These are phyloP conservation scores for Lotmaria passim DNA, from an alignment of 208 protist genomes.

Conservation along the genomic window DNA sequence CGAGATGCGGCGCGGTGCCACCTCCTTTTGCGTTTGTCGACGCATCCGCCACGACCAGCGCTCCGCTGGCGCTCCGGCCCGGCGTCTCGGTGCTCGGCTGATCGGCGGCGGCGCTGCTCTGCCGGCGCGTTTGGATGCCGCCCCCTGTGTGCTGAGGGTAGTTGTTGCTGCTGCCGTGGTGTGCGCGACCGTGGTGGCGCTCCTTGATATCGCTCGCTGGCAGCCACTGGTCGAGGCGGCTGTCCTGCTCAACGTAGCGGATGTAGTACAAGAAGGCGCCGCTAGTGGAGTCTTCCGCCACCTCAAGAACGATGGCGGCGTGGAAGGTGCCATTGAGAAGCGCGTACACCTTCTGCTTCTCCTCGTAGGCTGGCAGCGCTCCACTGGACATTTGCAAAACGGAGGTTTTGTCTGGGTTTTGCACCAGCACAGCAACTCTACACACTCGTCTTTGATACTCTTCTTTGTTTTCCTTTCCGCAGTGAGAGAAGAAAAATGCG, in stretches of 20 bases:
- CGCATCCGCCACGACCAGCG: neutral
- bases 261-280: slow-evolving; percentile 82
- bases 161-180: slow-evolving; percentile 37
- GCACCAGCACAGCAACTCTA: neutral
- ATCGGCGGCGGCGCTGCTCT: slow-evolving; percentile 38
- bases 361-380: slow-evolving; percentile 55
- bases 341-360: slow-evolving; percentile 84
- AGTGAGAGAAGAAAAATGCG: neutral
- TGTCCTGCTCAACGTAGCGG: slow-evolving; percentile 90
- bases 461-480: neutral
- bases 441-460: neutral
- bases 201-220: slow-evolving; percentile 71
- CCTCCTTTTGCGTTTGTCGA: slow-evolving; percentile 60
- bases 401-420: neutral
- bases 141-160: slow-evolving; percentile 32
- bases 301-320: slow-evolving; percentile 76
- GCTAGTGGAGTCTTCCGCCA: slow-evolving; percentile 55
- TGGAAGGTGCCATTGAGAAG: slow-evolving; percentile 80
- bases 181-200: slow-evolving; percentile 60
- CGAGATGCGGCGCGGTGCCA: slow-evolving; percentile 40
- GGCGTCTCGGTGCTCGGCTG: slow-evolving; percentile 19
- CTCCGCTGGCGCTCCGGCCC: slow-evolving; percentile 10
- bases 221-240: slow-evolving; percentile 89
- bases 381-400: slow-evolving; percentile 27
- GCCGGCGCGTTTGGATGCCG: slow-evolving; percentile 74